phyloP scores from a whole-genome alignment of 164 flowering plant genomes.

The Stephania japonica region DNA sequence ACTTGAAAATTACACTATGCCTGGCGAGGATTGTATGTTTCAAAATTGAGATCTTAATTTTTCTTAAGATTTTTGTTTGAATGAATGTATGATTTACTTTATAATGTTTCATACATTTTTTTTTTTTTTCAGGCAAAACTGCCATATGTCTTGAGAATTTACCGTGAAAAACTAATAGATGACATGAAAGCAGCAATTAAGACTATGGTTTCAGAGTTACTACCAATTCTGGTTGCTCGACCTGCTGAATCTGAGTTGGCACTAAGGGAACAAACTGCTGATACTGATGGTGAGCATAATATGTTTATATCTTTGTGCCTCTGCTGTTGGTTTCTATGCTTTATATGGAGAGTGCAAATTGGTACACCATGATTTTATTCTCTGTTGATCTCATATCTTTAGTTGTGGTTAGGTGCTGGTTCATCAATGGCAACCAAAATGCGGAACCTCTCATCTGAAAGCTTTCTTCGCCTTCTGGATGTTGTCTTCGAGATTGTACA shows the following conservation, averaged over 20 bases:
- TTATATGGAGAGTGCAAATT: not conserved
- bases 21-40: not conserved
- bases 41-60: not conserved
- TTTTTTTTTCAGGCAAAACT: constrained; percentile 63
- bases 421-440: constrained; percentile 87
- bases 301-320: not conserved
- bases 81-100: not conserved
- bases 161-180: constrained; percentile 83
- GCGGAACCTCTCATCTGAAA: constrained; percentile 77
- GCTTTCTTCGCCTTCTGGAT: constrained; percentile 79
- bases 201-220: constrained; percentile 82
- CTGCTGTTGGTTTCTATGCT: not conserved
- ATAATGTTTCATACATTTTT: not conserved
- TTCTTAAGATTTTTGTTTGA: not conserved
- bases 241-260: constrained; percentile 54
- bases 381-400: constrained; percentile 10
- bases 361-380: not conserved
- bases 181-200: constrained; percentile 95
- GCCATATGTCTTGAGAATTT: constrained; percentile 81
- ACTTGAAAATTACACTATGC: no score
- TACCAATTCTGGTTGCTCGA: constrained; percentile 62
- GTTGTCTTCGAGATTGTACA: constrained; percentile 79
- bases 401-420: constrained; percentile 56
- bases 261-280: constrained; percentile 53
- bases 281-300: constrained; percentile 65